A percentile compares a stretch with the other conserved stretches of the same genome.
These are phyloP conservation scores for Lumnitzera littorea DNA, from an alignment of 345 rosid species.

Conservation along the genomic window DNA sequence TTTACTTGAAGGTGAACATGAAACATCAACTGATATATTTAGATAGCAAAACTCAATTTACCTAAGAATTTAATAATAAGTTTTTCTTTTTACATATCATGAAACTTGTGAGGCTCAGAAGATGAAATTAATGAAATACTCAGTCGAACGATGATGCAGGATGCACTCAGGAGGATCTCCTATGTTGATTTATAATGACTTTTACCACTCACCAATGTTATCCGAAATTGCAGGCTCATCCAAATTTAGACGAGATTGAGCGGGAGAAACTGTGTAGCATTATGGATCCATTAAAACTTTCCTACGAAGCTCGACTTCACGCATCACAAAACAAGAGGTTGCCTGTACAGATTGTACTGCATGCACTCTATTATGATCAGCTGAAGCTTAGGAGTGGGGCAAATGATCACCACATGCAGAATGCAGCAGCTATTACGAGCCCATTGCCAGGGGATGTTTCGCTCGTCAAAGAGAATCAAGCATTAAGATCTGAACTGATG, in stretches of 20 bases:
- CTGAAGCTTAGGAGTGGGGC: conserved; percentile 68
- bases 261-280: conserved; percentile 82
- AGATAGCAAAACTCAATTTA: too few species aligned
- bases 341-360: conserved; percentile 71
- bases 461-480: conserved; percentile 76
- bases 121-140: too few species aligned
- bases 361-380: conserved; percentile 76
- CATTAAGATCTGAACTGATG: conserved; percentile 60
- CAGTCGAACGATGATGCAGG: too few species aligned
- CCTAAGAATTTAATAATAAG: too few species aligned
- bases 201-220: background rate
- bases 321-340: conserved; percentile 91
- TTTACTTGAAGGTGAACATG: conserved; percentile 60
- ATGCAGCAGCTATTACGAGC: conserved; percentile 37
- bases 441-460: conserved; percentile 61
- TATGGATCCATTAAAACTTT: conserved; percentile 78
- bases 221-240: conserved; percentile 43
- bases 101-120: too few species aligned
- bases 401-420: conserved; percentile 14
- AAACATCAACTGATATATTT: too few species aligned
- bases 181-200: background rate
- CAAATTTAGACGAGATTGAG: conserved; percentile 81
- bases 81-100: too few species aligned
- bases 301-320: conserved; percentile 79
- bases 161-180: too few species aligned